Percentiles rank a stretch among this genome's conserved stretches.
Conservation (phyloP, 208 protist species). For the Leptomonas pyrrhocoris region DNA sequence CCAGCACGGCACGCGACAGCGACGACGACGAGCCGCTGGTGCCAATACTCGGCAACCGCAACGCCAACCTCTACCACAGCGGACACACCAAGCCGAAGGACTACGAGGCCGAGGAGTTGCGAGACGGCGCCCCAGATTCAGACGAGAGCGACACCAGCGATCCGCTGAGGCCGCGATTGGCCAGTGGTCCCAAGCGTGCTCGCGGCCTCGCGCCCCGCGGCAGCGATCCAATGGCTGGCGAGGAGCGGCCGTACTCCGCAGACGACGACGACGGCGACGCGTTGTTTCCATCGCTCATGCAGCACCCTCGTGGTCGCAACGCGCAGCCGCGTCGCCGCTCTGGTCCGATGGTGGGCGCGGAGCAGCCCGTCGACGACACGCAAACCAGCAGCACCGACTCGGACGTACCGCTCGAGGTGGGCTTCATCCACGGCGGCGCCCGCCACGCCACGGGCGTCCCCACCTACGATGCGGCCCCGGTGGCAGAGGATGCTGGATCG, state of each 20-base stretch:
- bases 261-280: conserved; percentile 19
- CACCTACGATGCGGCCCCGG: background rate
- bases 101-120: conserved; percentile 13
- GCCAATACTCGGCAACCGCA: conserved; percentile 12
- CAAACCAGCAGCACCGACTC: conserved; percentile 19
- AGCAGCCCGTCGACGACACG: background rate
- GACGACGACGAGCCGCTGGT: conserved; percentile 15
- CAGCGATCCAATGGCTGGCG: conserved; percentile 20
- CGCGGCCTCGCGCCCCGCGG: background rate
- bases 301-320: background rate
- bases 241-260: background rate
- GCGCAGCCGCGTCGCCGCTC: background rate
- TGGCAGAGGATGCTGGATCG: background rate
- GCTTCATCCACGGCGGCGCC: conserved; percentile 13
- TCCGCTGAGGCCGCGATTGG: background rate
- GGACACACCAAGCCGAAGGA: conserved; percentile 11
- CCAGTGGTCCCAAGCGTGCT: conserved; percentile 5
- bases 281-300: background rate
- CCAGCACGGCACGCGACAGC: background rate
- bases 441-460: conserved; percentile 22
- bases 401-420: conserved; percentile 21
- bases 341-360: conserved; percentile 2
- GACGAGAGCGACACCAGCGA: background rate
- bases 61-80: conserved; percentile 13
- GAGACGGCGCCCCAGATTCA: conserved; percentile 13